A percentile compares a stretch with the other conserved stretches of the same genome.
phyloP scores from a whole-genome alignment of 495 filamentous ascomycete genomes.

The Diplogelasinospora grovesii region DNA sequence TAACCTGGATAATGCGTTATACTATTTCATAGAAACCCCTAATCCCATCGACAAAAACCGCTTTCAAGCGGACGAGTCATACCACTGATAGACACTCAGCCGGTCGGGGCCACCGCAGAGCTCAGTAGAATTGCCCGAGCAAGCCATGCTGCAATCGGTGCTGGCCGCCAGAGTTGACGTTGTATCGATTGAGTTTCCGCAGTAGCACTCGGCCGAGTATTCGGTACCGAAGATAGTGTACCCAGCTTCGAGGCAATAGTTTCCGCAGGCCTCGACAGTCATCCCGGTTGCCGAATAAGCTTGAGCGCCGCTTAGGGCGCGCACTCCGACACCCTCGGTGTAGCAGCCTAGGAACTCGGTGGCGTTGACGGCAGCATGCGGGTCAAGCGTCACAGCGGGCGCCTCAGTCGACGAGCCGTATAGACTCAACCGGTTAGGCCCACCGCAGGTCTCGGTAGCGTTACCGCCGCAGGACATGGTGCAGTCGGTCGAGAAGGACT shows the following conservation, averaged over 20 bases:
- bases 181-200: not conserved
- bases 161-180: constrained; percentile 1
- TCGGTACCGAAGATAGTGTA: constrained; percentile 5
- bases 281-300: constrained; percentile 1
- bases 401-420: not conserved
- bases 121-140: constrained; percentile 33
- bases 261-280: constrained; percentile 5
- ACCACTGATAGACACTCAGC: constrained; percentile 19
- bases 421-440: constrained; percentile 7
- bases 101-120: constrained; percentile 39
- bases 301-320: constrained; percentile 6
- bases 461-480: not conserved
- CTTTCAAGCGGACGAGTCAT: constrained; percentile 1
- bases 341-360: constrained; percentile 3
- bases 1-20: too few relatives aligned
- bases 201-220: constrained; percentile 10
- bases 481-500: constrained; percentile 2
- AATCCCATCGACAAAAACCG: too few relatives aligned
- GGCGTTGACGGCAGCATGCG: not conserved
- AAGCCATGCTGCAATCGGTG: constrained; percentile 33
- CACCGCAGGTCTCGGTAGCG: constrained; percentile 21
- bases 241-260: constrained; percentile 2
- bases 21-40: too few relatives aligned
- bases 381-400: not conserved
- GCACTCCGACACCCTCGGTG: constrained; percentile 6